Evolutionary conservation across 495 filamentous ascomycete genomes (phyloP), one percentile per base, ranked within the genome.

Genomic region (Aspergillus incahuasiensis): DNA sequence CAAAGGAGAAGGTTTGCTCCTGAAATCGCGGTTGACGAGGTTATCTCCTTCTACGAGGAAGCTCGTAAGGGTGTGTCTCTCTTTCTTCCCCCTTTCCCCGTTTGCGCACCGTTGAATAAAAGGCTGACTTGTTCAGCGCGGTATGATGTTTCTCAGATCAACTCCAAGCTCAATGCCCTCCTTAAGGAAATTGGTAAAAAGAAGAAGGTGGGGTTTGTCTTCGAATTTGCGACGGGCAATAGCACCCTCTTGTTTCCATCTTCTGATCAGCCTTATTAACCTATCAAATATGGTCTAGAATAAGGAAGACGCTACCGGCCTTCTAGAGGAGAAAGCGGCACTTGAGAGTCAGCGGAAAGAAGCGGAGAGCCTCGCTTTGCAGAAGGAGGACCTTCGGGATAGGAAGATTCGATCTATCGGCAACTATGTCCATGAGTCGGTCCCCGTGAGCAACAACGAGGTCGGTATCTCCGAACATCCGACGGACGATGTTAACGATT

Each of bases 391-490:
- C 19, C 73, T 83, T 48, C 74, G 97, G 49, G 82, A 86, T 60
- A 78, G 73, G 59, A 95, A 92, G 75, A 80, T 92, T 60, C 89
- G 86, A 66, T 85, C 82, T 0, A 87, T 98, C 62, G 94, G 94
- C 42, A 98, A 98, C 68, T 84, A 94, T 67, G 92, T 98, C 21
- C 92, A 97, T 72, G 86, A 90, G 20, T 87, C 86, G 1, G 94
- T 97, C 12, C 94, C 92, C n/a, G 70, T 96, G 48, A 90, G 86
- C 72, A 81, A 94, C 65, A 89, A 91, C 66, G 94, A 98, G 78
- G 86, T 85, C 65, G 42, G 52, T 60, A 19, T 18, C 7, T 22
- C 12, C 2, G 20, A 19, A 13, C 22, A 30, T 28, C 25, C 25
- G 77, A 35, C 32, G 83, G 89, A 90, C 68, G 77, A 91, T 74